Base-by-base conservation (phyloP, 140 eudicot species). In the Senecio squalidus region DNA sequence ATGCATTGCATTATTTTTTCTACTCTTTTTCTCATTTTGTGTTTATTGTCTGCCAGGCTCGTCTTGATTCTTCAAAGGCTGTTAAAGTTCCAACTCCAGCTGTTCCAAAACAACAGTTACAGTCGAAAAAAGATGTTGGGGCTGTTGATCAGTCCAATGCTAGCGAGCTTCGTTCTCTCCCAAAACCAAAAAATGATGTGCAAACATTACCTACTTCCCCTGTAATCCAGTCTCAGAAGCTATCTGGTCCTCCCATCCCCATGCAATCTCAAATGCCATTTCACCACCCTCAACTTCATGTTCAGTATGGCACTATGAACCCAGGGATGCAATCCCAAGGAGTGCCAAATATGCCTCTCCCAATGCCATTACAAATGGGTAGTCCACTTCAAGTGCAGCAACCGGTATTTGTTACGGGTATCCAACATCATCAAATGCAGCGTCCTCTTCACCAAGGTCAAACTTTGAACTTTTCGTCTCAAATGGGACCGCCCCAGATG, bases 391-490 rank as follows among this genome's bases (percentile, higher is more conserved):
- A 58, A 67, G 68, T 74, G 74, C 94, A 58, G 27, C 94, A 62
- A 17, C 84, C 72, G n/a, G 73, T 85, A 54, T 92, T 67, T 69
- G 68, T 84, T 49, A 71, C 84, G 17, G 73, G 83, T 22, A 80
- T 80, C 8, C 98, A 72, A 54, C 84, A 82, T 45, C 95, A 77
- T 66, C n/a, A n/a, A n/a, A n/a, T n/a, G n/a, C 96, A 77, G 50
- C 95, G 95, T 15, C 45, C 82, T 38, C 75, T 84, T 68, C 96
- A 82, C 69, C 96, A 77, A 74, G 75, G 72, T 20, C 98, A 76
- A 72, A 68, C 57, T 61, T 48, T 84, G 44, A 78, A 57, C 45
- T 92, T 74, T 68, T 48, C 86, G 49, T 34, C 97, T 60, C 94
- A 73, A 21, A 66, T 89, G 88, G 80, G 43, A 2, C n/a, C 86